Percentiles rank a stretch among this genome's conserved stretches.
These are phyloP conservation scores for Leptographium procerum DNA, from an alignment of 2,329 filamentous ascomycete species.

Conservation along the genomic window DNA sequence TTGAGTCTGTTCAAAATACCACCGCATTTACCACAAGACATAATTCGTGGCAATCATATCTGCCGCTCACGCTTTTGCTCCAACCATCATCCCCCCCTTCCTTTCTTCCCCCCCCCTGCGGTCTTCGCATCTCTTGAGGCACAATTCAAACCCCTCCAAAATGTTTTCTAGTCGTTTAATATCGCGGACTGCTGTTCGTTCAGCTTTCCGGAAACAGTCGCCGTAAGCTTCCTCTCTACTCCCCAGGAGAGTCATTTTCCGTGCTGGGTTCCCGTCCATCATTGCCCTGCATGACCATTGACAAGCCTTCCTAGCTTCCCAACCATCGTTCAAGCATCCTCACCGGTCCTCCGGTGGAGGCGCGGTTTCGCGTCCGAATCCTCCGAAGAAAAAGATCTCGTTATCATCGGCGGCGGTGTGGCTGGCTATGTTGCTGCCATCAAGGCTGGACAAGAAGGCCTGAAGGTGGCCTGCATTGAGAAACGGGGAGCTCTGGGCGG, in stretches of 20 bases:
- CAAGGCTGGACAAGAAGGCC: constrained; percentile 92
- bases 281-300: background rate
- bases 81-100: background rate
- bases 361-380: constrained; percentile 45
- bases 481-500: constrained; percentile 92
- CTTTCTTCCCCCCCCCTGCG: background rate
- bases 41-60: background rate
- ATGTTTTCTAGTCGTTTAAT: constrained; percentile 54
- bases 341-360: constrained; percentile 37
- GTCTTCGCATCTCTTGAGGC: background rate
- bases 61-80: background rate
- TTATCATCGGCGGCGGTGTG: constrained; percentile 96
- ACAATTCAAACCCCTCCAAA: constrained; percentile 18
- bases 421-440: constrained; percentile 98
- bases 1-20: background rate
- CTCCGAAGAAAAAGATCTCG: constrained; percentile 85
- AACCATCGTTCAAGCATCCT: constrained; percentile 31
- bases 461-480: constrained; percentile 97
- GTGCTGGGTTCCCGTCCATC: background rate
- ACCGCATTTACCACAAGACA: background rate
- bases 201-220: constrained; percentile 34
- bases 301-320: constrained; percentile 31
- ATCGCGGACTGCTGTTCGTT: constrained; percentile 44
- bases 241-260: background rate
- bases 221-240: constrained; percentile 4